Conservation (phyloP, 495 filamentous ascomycete genomes). For the Neurospora cerealis region DNA sequence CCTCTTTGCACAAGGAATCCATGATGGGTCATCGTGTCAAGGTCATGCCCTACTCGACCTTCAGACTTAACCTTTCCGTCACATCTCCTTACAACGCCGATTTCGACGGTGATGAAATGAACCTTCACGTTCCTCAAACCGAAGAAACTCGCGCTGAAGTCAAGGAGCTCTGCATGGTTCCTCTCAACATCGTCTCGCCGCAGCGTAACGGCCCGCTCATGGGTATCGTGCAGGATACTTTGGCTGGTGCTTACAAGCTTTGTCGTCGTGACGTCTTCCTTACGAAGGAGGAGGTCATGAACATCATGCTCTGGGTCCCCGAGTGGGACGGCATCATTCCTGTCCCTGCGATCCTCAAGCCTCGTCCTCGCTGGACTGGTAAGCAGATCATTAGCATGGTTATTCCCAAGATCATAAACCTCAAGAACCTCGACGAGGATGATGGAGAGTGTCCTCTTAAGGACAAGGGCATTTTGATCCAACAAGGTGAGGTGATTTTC, state of each 20-base stretch:
- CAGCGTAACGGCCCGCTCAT: constrained; percentile 95
- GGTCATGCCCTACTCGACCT: constrained; percentile 98
- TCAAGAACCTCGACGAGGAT: constrained; percentile 51
- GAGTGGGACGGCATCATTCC: constrained; percentile 95
- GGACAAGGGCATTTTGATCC: constrained; percentile 74
- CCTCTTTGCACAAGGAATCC: constrained; percentile 97
- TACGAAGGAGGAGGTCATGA: constrained; percentile 84
- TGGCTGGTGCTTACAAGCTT: constrained; percentile 95
- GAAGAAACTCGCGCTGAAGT: constrained; percentile 94
- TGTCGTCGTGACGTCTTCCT: constrained; percentile 88
- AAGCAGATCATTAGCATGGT: constrained; percentile 95
- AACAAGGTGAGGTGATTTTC: constrained; percentile 80
- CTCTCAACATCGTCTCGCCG: constrained; percentile 93
- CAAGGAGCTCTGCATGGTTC: constrained; percentile 87
- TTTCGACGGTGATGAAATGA: constrained; percentile 99
- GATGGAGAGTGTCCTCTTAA: constrained; percentile 51
- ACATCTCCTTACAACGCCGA: constrained; percentile 98
- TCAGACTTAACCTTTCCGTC: constrained; percentile 92
- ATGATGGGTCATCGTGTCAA: constrained; percentile 99
- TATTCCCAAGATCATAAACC: constrained; percentile 77
- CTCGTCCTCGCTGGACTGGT: constrained; percentile 91
- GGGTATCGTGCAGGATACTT: constrained; percentile 98
- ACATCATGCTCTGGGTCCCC: constrained; percentile 91
- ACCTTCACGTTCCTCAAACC: constrained; percentile 93
- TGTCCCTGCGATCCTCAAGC: constrained; percentile 81